These are phyloP conservation scores for Rhododendron simsii DNA, from an alignment of 148 eudicot genomes.

Conservation along the genomic window DNA sequence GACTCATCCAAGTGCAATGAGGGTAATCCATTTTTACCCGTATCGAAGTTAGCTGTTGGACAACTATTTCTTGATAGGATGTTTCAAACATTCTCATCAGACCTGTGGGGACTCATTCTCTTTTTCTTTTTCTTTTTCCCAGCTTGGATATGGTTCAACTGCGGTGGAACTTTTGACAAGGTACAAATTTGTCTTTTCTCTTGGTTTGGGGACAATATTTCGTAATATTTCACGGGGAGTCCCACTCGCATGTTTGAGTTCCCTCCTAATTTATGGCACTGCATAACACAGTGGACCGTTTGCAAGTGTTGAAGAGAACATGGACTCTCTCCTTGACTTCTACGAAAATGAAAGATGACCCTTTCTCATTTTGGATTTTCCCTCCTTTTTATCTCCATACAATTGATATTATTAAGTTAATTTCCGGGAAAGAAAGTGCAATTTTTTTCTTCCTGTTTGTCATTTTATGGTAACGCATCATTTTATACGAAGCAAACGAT, in stretches of 20 bases:
- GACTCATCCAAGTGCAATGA: slow-evolving; percentile 97
- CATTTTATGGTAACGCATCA: neutral
- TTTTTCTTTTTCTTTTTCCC: slow-evolving; percentile 17
- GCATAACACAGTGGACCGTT: neutral
- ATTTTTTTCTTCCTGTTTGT: neutral
- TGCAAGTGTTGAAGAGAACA: neutral
- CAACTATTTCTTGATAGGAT: neutral
- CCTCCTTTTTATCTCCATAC: neutral
- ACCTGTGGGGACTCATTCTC: neutral
- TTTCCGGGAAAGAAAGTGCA: neutral
- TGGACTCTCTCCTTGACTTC: neutral
- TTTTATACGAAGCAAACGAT: neutral
- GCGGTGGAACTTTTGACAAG: slow-evolving; percentile 82
- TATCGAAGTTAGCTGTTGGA: neutral
- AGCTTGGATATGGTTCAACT: slow-evolving; percentile 94
- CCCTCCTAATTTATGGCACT: neutral
- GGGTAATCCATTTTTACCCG: slow-evolving; percentile 35
- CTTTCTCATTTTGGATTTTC: neutral
- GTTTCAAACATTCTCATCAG: neutral
- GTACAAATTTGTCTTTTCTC: slow-evolving; percentile 26
- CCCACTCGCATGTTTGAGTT: neutral
- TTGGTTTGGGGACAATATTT: neutral
- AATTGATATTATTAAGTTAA: neutral
- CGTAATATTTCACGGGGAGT: neutral
- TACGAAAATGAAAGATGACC: neutral